A percentile compares a stretch with the other conserved stretches of the same genome.
Conservation (phyloP, 129 eudicot genomes). For the Helichrysum umbraculigerum region DNA sequence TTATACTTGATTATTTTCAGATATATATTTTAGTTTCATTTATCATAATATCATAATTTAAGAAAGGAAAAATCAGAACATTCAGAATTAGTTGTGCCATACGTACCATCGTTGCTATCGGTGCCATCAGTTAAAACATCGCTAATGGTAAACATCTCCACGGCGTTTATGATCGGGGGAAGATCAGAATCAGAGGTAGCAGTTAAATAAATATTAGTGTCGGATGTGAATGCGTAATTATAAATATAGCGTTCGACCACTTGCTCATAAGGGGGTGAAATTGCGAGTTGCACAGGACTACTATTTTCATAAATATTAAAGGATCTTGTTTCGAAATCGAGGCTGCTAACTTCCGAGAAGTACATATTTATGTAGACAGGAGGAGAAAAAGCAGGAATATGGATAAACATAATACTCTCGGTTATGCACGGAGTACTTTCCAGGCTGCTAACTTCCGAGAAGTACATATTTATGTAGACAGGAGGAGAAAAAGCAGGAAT, state of each 20-base stretch:
- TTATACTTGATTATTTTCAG: too few species aligned
- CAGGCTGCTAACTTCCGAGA: conserved; percentile 27
- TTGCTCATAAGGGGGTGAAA: conserved; percentile 15
- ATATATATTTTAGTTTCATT: too few species aligned
- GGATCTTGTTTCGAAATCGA: conserved; percentile 12
- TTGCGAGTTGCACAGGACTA: not conserved
- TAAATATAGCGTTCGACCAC: conserved; percentile 1
- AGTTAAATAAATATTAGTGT: conserved; percentile 13
- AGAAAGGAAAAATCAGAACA: too few species aligned
- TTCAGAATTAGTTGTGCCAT: not conserved
- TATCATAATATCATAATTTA: too few species aligned
- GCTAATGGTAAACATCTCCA: conserved; percentile 21
- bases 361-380: conserved; percentile 21
- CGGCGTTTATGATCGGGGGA: conserved; percentile 33
- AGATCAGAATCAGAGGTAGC: conserved; percentile 28
- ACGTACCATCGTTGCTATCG: conserved; percentile 24
- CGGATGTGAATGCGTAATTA: not conserved
- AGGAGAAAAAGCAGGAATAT: not conserved
- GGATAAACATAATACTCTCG: too few species aligned
- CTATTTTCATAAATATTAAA: conserved; percentile 13
- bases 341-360: conserved; percentile 29
- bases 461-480: conserved; percentile 23
- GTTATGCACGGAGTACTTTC: too few species aligned
- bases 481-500: not conserved
- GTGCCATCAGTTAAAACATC: conserved; percentile 28